These are phyloP conservation scores for Yarrowia bubula DNA, from an alignment of 805 yeast genomes.

Conservation along the genomic window DNA sequence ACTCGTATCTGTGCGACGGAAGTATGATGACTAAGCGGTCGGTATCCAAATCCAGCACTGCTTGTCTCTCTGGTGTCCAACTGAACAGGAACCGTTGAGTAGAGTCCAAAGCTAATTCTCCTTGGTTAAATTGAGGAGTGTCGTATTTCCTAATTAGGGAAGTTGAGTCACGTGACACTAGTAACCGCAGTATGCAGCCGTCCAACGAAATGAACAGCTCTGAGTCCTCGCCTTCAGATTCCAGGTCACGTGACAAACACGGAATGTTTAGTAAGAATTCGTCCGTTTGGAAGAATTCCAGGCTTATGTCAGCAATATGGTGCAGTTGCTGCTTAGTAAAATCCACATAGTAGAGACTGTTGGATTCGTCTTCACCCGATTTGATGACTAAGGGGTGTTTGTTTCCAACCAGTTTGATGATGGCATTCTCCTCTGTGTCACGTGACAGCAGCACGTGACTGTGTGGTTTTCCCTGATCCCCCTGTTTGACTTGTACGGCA, in stretches of 20 bases:
- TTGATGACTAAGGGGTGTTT: background rate
- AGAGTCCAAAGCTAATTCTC: background rate
- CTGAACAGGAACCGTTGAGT: slow-evolving; percentile 1
- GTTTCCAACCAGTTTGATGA: background rate
- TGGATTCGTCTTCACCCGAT: background rate
- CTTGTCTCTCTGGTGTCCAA: slow-evolving; percentile 3
- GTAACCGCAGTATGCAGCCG: background rate
- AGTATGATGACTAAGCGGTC: background rate
- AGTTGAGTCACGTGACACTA: background rate
- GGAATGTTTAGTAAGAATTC: slow-evolving; percentile 2
- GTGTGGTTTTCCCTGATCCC: too few relatives aligned
- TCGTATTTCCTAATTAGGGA: background rate
- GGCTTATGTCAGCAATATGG: background rate
- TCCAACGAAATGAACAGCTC: background rate
- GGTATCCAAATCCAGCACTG: background rate
- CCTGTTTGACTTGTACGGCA: background rate
- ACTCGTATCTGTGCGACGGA: background rate
- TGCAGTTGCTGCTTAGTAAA: background rate
- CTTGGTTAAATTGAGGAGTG: slow-evolving; percentile 1
- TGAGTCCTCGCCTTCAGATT: too few relatives aligned
- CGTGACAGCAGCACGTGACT: background rate
- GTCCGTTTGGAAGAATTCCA: background rate
- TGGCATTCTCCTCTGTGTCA: background rate
- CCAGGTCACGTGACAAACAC: background rate
- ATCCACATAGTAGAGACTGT: background rate